phyloP scores from a whole-genome alignment of 2,329 filamentous ascomycete genomes.

The Graphilbum sp. region DNA sequence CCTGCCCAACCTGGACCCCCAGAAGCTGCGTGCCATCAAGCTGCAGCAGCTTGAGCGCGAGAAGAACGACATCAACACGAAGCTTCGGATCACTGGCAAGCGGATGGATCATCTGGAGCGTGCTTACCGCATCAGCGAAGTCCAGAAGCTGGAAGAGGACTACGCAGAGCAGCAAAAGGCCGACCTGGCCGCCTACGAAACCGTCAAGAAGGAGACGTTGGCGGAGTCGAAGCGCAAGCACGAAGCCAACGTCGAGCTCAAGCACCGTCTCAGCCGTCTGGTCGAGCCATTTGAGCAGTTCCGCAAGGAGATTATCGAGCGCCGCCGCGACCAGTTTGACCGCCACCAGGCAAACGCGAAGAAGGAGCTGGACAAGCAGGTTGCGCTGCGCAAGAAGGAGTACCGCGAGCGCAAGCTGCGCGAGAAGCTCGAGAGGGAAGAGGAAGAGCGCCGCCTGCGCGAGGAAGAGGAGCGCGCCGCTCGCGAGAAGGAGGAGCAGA shows the following conservation, averaged over 20 bases:
- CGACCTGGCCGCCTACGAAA: slow-evolving; percentile 69
- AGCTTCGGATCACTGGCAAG: slow-evolving; percentile 81
- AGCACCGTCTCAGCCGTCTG: slow-evolving; percentile 76
- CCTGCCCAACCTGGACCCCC: slow-evolving; percentile 73
- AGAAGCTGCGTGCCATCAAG: slow-evolving; percentile 85
- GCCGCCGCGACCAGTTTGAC: slow-evolving; percentile 90
- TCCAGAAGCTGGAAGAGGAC: slow-evolving; percentile 77
- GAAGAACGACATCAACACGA: slow-evolving; percentile 91
- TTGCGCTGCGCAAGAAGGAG: slow-evolving; percentile 74
- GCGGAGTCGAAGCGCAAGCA: slow-evolving; percentile 75
- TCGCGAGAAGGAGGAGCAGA: slow-evolving; percentile 75
- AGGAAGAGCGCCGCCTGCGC: slow-evolving; percentile 57
- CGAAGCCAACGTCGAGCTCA: slow-evolving; percentile 79
- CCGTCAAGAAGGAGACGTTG: slow-evolving; percentile 60
- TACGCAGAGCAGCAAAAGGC: slow-evolving; percentile 67
- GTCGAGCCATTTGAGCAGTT: slow-evolving; percentile 76
- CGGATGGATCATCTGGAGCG: slow-evolving; percentile 93
- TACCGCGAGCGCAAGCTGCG: slow-evolving; percentile 66
- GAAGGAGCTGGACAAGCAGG: slow-evolving; percentile 83
- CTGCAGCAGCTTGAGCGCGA: slow-evolving; percentile 90
- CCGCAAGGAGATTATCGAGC: slow-evolving; percentile 65
- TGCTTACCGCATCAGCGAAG: slow-evolving; percentile 88
- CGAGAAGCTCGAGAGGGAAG: slow-evolving; percentile 73
- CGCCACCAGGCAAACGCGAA: slow-evolving; percentile 83
- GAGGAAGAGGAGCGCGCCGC: slow-evolving; percentile 77